Evolutionary conservation across 2,329 filamentous ascomycete species (phyloP).

Genomic region (Colletotrichum orbiculare): DNA sequence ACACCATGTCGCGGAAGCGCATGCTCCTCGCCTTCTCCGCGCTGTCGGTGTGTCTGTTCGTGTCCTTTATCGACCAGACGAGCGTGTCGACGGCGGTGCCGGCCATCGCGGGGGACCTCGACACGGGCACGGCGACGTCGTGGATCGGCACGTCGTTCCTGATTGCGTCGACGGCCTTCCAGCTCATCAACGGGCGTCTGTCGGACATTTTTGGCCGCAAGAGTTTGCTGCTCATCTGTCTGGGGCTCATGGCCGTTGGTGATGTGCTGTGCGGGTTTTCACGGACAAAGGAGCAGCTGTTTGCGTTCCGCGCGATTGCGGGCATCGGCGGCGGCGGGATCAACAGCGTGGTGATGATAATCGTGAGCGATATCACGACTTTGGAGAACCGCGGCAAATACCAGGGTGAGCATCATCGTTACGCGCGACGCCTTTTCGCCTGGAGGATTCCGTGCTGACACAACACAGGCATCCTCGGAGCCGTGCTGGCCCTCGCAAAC

Average conservation of each 20-base stretch:
- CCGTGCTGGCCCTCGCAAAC: slow-evolving; percentile 45
- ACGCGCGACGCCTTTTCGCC: no score
- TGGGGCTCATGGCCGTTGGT: slow-evolving; percentile 43
- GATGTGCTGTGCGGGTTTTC: slow-evolving; percentile 48
- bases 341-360: slow-evolving; percentile 49
- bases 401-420: slow-evolving; percentile 34
- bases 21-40: slow-evolving; percentile 45
- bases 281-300: slow-evolving; percentile 45
- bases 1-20: slow-evolving; percentile 46
- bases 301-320: slow-evolving; percentile 47
- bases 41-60: slow-evolving; percentile 45
- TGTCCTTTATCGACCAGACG: slow-evolving; percentile 51
- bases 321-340: slow-evolving; percentile 51
- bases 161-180: slow-evolving; percentile 49
- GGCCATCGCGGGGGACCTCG: slow-evolving; percentile 48
- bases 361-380: slow-evolving; percentile 50
- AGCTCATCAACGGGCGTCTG: slow-evolving; percentile 49
- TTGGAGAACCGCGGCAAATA: slow-evolving; percentile 49
- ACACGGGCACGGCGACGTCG: slow-evolving; percentile 45
- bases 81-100: slow-evolving; percentile 48
- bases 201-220: slow-evolving; percentile 52
- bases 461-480: slow-evolving; percentile 39
- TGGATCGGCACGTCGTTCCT: slow-evolving; percentile 52
- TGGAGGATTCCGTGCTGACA: no score
- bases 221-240: slow-evolving; percentile 43